These are phyloP conservation scores for Spatholobus suberectus DNA, from an alignment of 306 rosid genomes.

Conservation along the genomic window DNA sequence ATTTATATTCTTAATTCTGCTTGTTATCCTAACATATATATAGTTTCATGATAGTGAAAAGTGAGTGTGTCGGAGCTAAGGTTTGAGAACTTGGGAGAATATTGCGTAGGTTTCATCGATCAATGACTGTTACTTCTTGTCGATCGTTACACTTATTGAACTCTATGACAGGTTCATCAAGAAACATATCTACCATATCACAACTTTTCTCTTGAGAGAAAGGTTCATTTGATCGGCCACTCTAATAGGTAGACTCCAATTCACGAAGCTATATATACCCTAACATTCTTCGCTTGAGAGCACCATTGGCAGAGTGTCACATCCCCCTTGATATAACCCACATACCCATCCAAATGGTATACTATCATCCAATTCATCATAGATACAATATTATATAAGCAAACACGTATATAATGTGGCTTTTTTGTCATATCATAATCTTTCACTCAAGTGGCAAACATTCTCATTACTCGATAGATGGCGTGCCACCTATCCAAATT, in stretches of 20 bases:
- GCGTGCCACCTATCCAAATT: constrained; percentile 1
- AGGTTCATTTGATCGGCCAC: not conserved
- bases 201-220: not conserved
- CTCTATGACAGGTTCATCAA: not conserved
- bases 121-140: not conserved
- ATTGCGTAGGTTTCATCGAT: too few relatives aligned
- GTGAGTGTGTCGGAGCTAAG: not conserved
- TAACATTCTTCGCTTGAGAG: not conserved
- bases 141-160: constrained; percentile 18
- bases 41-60: constrained; percentile 1
- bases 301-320: constrained; percentile 25
- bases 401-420: not conserved
- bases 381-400: not conserved
- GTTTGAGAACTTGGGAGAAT: not conserved
- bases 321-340: not conserved
- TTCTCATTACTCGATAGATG: constrained; percentile 15
- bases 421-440: constrained; percentile 3
- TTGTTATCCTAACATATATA: not conserved
- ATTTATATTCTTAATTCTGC: not conserved
- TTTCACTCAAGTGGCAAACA: constrained; percentile 32
- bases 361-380: constrained; percentile 15
- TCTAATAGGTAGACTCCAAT: constrained; percentile 14
- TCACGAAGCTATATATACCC: not conserved
- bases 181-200: not conserved
- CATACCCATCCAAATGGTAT: not conserved